These are phyloP conservation scores for Ilex asprella DNA, from an alignment of 257 asterid species.

Conservation along the genomic window DNA sequence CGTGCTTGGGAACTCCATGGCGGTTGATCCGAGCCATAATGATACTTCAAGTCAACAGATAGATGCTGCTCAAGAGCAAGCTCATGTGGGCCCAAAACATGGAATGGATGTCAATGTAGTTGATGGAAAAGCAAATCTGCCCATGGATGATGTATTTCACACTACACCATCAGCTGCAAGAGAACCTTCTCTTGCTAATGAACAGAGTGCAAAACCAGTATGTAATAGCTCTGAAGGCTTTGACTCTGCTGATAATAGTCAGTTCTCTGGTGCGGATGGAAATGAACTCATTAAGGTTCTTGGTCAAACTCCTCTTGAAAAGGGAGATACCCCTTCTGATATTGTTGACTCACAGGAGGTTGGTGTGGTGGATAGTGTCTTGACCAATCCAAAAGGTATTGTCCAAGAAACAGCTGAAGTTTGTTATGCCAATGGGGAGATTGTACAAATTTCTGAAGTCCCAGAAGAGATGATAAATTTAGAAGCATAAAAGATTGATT, in stretches of 20 bases:
- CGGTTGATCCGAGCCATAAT: slow-evolving; percentile 10
- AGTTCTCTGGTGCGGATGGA: neutral
- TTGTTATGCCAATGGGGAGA: neutral
- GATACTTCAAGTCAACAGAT: slow-evolving; percentile 19
- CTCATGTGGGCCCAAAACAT: slow-evolving; percentile 6
- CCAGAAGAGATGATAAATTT: neutral
- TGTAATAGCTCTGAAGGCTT: neutral
- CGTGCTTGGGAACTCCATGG: slow-evolving; percentile 14
- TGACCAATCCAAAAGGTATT: neutral
- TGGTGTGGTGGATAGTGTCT: neutral
- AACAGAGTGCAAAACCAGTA: neutral
- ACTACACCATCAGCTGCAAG: neutral
- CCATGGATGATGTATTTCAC: slow-evolving; percentile 8
- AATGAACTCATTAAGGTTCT: neutral
- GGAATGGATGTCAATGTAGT: slow-evolving; percentile 14
- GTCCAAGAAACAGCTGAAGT: slow-evolving; percentile 1
- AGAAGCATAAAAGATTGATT: neutral
- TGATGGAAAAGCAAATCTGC: slow-evolving; percentile 10
- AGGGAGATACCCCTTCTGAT: neutral
- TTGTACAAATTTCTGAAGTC: neutral
- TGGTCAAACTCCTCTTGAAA: neutral
- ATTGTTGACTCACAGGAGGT: slow-evolving; percentile 3
- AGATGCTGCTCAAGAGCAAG: slow-evolving; percentile 10
- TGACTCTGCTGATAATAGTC: neutral
- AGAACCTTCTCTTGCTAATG: neutral